Conservation (phyloP, 192 early-diverging fungal species). For the Chytriomyces hyalinus region DNA sequence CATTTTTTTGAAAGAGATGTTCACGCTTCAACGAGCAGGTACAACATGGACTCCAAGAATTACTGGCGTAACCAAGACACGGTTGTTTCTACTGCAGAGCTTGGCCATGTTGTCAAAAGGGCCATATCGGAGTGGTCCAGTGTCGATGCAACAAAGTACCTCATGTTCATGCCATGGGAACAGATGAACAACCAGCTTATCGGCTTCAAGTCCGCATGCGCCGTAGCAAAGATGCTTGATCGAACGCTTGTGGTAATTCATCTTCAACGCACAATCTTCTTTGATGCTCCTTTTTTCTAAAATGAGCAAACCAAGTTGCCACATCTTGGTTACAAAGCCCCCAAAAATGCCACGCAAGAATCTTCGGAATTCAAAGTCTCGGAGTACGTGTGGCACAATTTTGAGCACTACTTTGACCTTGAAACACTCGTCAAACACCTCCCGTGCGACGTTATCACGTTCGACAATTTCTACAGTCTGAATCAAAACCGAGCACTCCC, state of each 20-base stretch:
- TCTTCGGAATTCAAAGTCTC: conserved; percentile 18
- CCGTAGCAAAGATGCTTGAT: conserved; percentile 39
- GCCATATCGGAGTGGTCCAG: conserved; percentile 7
- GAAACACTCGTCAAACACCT: conserved; percentile 16
- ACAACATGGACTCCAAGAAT: conserved; percentile 53
- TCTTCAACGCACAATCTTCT: neutral
- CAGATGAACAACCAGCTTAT: conserved; percentile 50
- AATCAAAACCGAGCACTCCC: conserved; percentile 24
- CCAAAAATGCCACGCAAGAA: neutral
- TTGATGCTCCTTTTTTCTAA: neutral
- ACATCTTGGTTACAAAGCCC: conserved; percentile 40
- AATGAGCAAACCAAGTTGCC: conserved; percentile 24
- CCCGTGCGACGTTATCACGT: conserved; percentile 39
- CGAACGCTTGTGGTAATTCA: conserved; percentile 37
- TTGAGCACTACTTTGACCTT: conserved; percentile 47
- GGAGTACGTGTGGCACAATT: conserved; percentile 39
- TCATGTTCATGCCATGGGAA: conserved; percentile 51
- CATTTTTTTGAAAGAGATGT: neutral
- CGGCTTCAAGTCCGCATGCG: conserved; percentile 50
- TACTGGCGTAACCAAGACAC: conserved; percentile 52
- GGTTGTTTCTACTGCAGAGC: conserved; percentile 21
- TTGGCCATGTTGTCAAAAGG: conserved; percentile 23
- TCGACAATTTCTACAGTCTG: conserved; percentile 44
- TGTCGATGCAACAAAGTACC: conserved; percentile 28
- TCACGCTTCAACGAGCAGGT: neutral